Evolutionary conservation across 257 asterid genomes (phyloP).

Genomic region (Leptodermis oblonga): DNA sequence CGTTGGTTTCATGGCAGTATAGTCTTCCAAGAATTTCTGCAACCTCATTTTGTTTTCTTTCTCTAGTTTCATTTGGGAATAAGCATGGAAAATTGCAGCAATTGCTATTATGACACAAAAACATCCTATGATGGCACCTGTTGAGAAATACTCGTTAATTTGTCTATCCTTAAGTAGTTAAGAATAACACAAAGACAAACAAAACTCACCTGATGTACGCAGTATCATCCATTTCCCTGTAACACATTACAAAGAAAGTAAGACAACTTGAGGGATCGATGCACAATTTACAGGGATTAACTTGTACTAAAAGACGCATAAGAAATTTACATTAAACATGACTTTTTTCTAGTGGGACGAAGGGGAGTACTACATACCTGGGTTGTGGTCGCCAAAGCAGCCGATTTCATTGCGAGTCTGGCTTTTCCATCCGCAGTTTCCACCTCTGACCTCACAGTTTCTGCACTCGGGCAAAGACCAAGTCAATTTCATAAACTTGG

Average conservation of each 20-base stretch:
- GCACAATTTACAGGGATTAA: too few relatives aligned
- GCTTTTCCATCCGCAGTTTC: constrained; percentile 1
- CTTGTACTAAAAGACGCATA: too few relatives aligned
- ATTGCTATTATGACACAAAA: neutral
- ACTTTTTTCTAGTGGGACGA: too few relatives aligned
- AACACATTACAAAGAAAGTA: neutral
- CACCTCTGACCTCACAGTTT: constrained; percentile 5
- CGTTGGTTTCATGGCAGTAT: neutral
- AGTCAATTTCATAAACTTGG: neutral
- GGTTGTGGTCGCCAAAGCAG: neutral
- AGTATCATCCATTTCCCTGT: neutral
- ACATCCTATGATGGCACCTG: neutral
- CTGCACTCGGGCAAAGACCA: constrained; percentile 8
- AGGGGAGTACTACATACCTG: constrained; percentile 1
- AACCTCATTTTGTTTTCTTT: neutral
- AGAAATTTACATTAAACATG: too few relatives aligned
- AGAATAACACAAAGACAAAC: neutral
- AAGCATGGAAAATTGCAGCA: neutral
- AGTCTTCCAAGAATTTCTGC: neutral
- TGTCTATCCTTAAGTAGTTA: too few relatives aligned
- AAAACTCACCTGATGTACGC: neutral
- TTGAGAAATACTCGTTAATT: neutral
- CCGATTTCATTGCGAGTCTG: neutral
- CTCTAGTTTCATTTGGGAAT: neutral
- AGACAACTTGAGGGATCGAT: too few relatives aligned